Evolutionary conservation across 2,329 filamentous ascomycete species (phyloP), one percentile per base, ranked within the genome.

Genomic region (Calonectria leucothoes): DNA sequence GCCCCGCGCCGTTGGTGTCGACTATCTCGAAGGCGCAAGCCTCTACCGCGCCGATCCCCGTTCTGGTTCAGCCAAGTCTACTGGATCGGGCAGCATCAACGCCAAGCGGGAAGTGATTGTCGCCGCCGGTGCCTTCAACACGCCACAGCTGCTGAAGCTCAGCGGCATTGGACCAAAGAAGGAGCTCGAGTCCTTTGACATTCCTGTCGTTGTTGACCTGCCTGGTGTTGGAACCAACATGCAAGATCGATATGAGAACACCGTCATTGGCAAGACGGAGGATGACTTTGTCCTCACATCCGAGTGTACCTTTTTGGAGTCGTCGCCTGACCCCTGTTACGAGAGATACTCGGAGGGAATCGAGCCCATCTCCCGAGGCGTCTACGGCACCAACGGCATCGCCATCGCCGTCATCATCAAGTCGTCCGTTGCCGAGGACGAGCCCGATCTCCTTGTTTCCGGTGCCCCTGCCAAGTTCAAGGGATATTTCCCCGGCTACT

Each of bases 171-270:
- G 75, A 1, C 79, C 79, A 6, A 80, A 77, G 67, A 64, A 75
- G 57, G 78, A 80, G n/a, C 78, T 80, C 20, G 66, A 74, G 2
- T 75, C 72, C 0, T 76, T 88, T 0, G 76, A 89, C 1, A 79
- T 82, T 3, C 76, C 79, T 20, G 71, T 80, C 0, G 33, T 81
- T 0, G 76, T 83, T 5, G 71, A 80, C 14, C 84, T 90, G 0
- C 89, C 89, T 0, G 91, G 89, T 45, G 90, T 93, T 17, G 91
- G 91, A 52, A 87, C 84, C 23, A 91, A 92, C 81, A 84, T 93
- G 31, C 86, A 91, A 78, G 90, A 93, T 78, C 88, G 89, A 17
- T 88, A 88, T 76, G 89, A 81, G 48, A 74, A 74, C 1, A 77
- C 76, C 0, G 77, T 80, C 0, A 76, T 80, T 37, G 78, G 78